Evolutionary conservation across 805 yeast genomes (phyloP).

Genomic region (Peterozyma toletana): DNA sequence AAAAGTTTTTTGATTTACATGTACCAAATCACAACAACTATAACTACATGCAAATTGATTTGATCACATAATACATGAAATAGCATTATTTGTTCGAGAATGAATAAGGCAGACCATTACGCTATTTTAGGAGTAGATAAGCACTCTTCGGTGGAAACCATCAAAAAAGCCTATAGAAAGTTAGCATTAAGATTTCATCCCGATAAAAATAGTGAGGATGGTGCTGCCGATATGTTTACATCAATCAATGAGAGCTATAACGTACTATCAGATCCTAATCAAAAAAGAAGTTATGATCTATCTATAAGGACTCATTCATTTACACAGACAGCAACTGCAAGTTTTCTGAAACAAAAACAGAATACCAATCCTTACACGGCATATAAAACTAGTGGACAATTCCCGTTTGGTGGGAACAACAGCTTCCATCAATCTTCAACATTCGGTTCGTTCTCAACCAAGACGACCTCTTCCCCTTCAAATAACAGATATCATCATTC

Average conservation of each 20-base stretch:
- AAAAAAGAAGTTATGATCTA: constrained; percentile 1
- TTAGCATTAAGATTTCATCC: constrained; percentile 74
- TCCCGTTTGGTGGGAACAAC: too few species aligned
- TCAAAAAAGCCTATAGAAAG: constrained; percentile 75
- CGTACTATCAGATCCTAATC: not conserved
- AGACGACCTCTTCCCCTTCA: too few species aligned
- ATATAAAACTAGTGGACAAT: too few species aligned
- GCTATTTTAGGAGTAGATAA: constrained; percentile 48
- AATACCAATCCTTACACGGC: too few species aligned
- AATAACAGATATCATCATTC: too few species aligned
- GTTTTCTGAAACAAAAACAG: too few species aligned
- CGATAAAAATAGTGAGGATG: constrained; percentile 58
- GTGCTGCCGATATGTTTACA: constrained; percentile 9
- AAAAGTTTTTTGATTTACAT: too few species aligned
- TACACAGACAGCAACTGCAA: too few species aligned
- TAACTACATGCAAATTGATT: not conserved
- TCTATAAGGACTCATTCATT: too few species aligned
- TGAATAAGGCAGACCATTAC: constrained; percentile 39
- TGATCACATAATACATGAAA: not conserved
- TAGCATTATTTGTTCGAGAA: not conserved
- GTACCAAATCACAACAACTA: not conserved
- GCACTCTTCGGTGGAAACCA: constrained; percentile 47
- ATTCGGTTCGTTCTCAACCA: too few species aligned
- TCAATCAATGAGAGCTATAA: constrained; percentile 4
- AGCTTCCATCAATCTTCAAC: too few species aligned